These are phyloP conservation scores for Biscogniauxia mediterranea DNA, from an alignment of 2,329 filamentous ascomycete species.

Conservation along the genomic window DNA sequence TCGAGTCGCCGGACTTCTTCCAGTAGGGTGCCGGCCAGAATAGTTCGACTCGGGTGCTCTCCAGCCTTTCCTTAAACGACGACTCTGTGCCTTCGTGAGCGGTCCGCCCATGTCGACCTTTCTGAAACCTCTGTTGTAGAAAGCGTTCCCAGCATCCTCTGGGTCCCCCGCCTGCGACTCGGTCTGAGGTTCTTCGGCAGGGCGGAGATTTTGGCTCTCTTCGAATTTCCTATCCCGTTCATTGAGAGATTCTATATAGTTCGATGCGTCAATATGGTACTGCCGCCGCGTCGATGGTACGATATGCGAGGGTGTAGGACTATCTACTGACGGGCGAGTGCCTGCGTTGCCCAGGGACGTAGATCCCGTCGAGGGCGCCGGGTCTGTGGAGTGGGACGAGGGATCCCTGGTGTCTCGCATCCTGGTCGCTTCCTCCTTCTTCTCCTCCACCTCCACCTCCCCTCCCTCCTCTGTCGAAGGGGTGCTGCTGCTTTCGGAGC, in stretches of 20 bases:
- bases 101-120: neutral
- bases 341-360: slow-evolving; percentile 9
- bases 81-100: neutral
- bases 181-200: too few species aligned
- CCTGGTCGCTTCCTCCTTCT: slow-evolving; percentile 8
- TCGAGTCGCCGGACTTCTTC: neutral
- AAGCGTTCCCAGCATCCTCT: too few species aligned
- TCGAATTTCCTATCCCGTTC: neutral
- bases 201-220: too few species aligned
- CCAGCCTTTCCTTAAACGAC: neutral
- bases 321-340: slow-evolving; percentile 18
- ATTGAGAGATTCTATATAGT: neutral
- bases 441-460: too few species aligned
- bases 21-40: neutral
- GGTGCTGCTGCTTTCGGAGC: neutral
- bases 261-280: slow-evolving; percentile 6
- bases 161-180: too few species aligned
- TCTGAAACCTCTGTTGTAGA: too few species aligned
- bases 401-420: slow-evolving; percentile 14
- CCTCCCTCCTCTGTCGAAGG: neutral
- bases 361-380: slow-evolving; percentile 6
- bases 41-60: neutral
- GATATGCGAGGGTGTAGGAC: slow-evolving; percentile 6
- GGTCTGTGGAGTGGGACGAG: slow-evolving; percentile 17
- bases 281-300: slow-evolving; percentile 28